Percentiles rank a stretch among this genome's conserved stretches.
These are phyloP conservation scores for Pogostemon cablin DNA, from an alignment of 257 asterid genomes.

Conservation along the genomic window DNA sequence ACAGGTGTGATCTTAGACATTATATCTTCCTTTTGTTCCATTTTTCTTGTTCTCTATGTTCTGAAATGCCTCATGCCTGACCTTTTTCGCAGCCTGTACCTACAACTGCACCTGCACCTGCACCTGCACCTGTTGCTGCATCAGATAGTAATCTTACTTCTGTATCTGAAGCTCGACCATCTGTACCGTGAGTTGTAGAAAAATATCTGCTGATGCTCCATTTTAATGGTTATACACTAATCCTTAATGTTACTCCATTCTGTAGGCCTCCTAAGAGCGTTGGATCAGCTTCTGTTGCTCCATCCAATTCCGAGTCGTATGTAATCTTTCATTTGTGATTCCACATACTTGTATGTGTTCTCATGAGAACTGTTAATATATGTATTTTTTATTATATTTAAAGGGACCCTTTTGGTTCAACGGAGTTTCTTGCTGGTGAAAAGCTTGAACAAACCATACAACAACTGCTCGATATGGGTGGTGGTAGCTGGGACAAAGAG, in stretches of 20 bases:
- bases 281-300: conserved; percentile 50
- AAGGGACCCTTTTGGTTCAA: conserved; percentile 49
- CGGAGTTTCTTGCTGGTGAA: conserved; percentile 48
- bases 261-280: conserved; percentile 51
- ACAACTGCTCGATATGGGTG: conserved; percentile 86
- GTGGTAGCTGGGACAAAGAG: conserved; percentile 86
- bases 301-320: conserved; percentile 44
- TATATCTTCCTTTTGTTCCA: conserved; percentile 1
- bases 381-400: conserved; percentile 24
- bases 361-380: conserved; percentile 26
- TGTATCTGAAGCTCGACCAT: conserved; percentile 50
- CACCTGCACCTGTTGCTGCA: conserved; percentile 55
- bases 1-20: conserved; percentile 49
- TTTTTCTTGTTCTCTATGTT: conserved; percentile 30
- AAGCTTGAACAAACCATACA: conserved; percentile 67
- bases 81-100: conserved; percentile 61
- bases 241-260: conserved; percentile 30
- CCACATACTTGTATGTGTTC: conserved; percentile 21
- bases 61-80: conserved; percentile 22
- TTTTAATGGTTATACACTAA: conserved; percentile 14
- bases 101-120: conserved; percentile 47
- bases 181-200: conserved; percentile 54
- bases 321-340: conserved; percentile 19
- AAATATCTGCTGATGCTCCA: conserved; percentile 21
- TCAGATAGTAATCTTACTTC: conserved; percentile 48